Conservation (phyloP, 2,329 filamentous ascomycete genomes). For the Allantophomopsis lycopodina region DNA sequence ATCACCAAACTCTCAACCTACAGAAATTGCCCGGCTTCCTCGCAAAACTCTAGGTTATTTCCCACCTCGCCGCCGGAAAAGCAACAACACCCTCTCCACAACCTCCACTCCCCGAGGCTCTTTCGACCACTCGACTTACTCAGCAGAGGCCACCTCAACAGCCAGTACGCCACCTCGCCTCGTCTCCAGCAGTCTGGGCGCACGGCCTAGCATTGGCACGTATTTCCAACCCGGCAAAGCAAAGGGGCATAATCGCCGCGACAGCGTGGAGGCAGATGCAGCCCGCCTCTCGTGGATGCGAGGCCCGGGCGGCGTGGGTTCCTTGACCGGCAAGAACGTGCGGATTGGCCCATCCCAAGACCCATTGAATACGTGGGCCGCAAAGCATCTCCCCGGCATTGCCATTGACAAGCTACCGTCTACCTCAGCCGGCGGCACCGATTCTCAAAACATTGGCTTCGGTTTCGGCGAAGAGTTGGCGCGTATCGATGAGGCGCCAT, state of each 20-base stretch:
- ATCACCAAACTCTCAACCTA: conserved; percentile 43
- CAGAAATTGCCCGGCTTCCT: conserved; percentile 77
- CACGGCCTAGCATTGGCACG: conserved; percentile 8
- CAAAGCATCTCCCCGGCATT: conserved; percentile 68
- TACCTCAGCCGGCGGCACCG: conserved; percentile 49
- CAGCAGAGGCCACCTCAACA: conserved; percentile 8
- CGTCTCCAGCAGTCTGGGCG: conserved; percentile 9
- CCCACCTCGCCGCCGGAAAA: conserved; percentile 71
- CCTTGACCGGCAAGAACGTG: conserved; percentile 51
- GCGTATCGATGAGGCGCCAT: conserved; percentile 29
- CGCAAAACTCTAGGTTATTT: conserved; percentile 80
- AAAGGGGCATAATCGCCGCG: conserved; percentile 13
- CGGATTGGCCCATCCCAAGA: conserved; percentile 72
- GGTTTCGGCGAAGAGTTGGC: conserved; percentile 25
- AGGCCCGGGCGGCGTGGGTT: conserved; percentile 80
- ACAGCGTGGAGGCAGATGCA: conserved; percentile 20
- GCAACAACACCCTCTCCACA: conserved; percentile 45
- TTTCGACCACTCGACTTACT: conserved; percentile 10
- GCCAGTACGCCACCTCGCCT: conserved; percentile 11
- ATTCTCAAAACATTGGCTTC: conserved; percentile 36
- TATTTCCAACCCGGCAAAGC: conserved; percentile 17
- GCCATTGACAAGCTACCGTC: conserved; percentile 55
- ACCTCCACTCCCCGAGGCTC: conserved; percentile 42
- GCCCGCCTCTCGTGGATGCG: conserved; percentile 50
- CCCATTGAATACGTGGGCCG: conserved; percentile 71